Evolutionary conservation across 371 early-diverging fungal species (phyloP), one percentile per base, ranked within the genome.

Genomic region (Amoeboaphelidium occidentale): DNA sequence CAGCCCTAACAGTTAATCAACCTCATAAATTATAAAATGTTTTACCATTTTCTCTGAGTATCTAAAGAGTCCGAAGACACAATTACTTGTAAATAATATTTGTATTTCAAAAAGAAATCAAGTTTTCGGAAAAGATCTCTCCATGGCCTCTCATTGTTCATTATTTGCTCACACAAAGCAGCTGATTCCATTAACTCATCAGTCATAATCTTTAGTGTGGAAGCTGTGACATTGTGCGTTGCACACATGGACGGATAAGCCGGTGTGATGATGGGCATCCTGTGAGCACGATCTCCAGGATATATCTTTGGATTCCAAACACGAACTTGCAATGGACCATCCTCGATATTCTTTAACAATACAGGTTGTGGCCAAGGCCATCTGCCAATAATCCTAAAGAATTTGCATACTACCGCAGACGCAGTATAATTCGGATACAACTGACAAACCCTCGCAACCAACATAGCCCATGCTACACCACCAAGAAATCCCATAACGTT

Each of bases 341-440:
- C 86, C 53, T 90, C 92, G 27, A 97, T 83, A 1, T 68, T 70
- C 54, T 85, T 88, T 23, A 99, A 73, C 46, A 93, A 53, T 0
- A 99, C 90, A 6, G 99, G 99, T 42, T 75, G 78, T 1, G 99
- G 97, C 99, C 99, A 99, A 22, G 72, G 70, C 98, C 99, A 99
- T 51, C 79, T 63, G 52, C 69, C 65, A 68, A 85, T 79, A 45
- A 94, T 76, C 3, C 72, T 63, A 65, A 99, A 99, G 58, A 94
- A 98, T 51, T 86, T 76, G 21, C 73, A 60, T 1, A 99, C 81
- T 39, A 96, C 76, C 0, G 75, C 65, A 28, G 79, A 83, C 0
- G 92, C 79, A 44, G 81, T 76, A 0, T 86, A 84, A 58, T 92
- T 91, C 0, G 98, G 99, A 64, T 89, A 97, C 25, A 97, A 60